Evolutionary conservation across 2,329 filamentous ascomycete genomes (phyloP).

Genomic region (Cladosporium oxysporum): DNA sequence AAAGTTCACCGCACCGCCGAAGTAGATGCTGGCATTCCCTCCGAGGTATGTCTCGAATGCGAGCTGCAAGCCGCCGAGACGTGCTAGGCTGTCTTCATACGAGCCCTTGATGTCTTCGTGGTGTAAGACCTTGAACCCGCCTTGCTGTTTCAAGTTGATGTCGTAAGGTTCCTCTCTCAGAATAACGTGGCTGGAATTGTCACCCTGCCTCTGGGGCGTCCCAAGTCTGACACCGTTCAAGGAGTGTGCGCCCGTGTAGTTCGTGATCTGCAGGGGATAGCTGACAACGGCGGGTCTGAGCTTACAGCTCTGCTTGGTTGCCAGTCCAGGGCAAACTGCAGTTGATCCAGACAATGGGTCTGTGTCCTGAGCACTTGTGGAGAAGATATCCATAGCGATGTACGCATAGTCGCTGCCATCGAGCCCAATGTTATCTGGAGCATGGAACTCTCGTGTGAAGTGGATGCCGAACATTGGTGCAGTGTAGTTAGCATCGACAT

Average conservation of each 20-base stretch:
- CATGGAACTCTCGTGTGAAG: conserved; percentile 19
- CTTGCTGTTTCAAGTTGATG: conserved; percentile 19
- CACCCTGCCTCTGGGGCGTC: neutral
- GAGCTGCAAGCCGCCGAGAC: conserved; percentile 23
- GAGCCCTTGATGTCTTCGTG: conserved; percentile 24
- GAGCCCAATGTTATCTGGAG: neutral
- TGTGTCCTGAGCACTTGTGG: conserved; percentile 5
- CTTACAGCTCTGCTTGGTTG: conserved; percentile 24
- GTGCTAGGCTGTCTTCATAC: conserved; percentile 19
- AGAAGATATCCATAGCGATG: conserved; percentile 25
- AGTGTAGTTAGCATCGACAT: conserved; percentile 5
- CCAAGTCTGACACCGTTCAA: conserved; percentile 18
- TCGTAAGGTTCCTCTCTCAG: conserved; percentile 1
- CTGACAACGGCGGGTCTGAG: conserved; percentile 28
- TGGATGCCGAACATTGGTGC: conserved; percentile 22
- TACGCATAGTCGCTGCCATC: conserved; percentile 14
- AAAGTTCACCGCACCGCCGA: conserved; percentile 16
- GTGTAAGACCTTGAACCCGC: conserved; percentile 21
- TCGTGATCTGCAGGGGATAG: conserved; percentile 26
- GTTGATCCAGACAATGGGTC: neutral
- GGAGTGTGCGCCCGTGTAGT: conserved; percentile 21
- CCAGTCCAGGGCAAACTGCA: conserved; percentile 12
- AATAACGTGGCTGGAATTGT: neutral
- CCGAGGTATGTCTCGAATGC: conserved; percentile 24
- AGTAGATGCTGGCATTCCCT: conserved; percentile 23